Base-by-base conservation (phyloP, 306 rosid species). In the Cucumis sativus region DNA sequence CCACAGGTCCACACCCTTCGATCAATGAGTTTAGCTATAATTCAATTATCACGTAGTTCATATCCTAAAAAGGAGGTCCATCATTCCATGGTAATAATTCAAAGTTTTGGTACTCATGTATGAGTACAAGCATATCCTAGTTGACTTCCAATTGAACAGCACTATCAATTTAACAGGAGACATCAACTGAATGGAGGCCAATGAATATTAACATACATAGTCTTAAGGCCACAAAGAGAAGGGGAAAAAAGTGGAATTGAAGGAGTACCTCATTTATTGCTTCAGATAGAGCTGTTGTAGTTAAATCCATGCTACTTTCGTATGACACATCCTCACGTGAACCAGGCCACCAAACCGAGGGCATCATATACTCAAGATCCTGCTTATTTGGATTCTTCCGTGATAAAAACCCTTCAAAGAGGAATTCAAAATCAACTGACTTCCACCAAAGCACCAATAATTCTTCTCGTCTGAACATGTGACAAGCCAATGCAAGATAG, bases 301-400 rank as follows among this genome's bases (percentile, higher is more conserved):
- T 85, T 91, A 95, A 82, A 82, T 80, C 71, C 99, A 95, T 92
- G 88, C 88, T 88, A 77, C 83, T 86, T 85, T 89, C 99, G 65
- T 74, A 84, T 33, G 91, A 86, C 41, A 84, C 82, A 60, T 95
- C 98, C 86, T 95, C 99, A 75, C 81, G 86, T 64, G 97, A 91
- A 84, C 99, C 92, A 76, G 97, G 91, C 97, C 97, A 95, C 97
- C 97, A 92, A 81, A 95, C 97, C 70, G 92, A 89, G 63, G 99
- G 98, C 83, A 95, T 89, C 92, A 95, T 68, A 75, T 83, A 86
- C 83, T 95, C 99, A 77, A 95, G 98, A 82, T 95, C 99, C 79
- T 91, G 88, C 82, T 89, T 95, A 85, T 91, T 95, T 74, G 96
- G 97, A 79, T 82, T 77, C 88, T 95, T 95, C 78, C 74, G 96